Evolutionary conservation across 768 basidiomycete species (phyloP), one percentile per base, ranked within the genome.

Genomic region (Serendipita sp.): DNA sequence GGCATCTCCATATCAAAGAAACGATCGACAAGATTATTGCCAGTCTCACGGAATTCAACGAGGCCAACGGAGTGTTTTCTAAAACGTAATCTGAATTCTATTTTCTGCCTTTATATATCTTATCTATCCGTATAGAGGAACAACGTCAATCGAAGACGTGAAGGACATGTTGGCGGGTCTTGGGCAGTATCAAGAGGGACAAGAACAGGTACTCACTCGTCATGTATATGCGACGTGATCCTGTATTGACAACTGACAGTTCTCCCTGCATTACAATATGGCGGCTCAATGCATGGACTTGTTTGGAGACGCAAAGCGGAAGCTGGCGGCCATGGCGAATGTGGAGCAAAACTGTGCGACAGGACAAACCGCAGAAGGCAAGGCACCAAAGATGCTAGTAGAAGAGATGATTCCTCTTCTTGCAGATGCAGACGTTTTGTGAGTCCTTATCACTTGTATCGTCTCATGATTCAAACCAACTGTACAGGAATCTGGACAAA

Each of bases 1-100:
- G 95, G 66, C 96, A 98, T 73, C 85, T 96, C 84, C 96, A 99
- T 74, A 99, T 99, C 93, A 85, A 90, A 58, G 96, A 99, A 75
- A 90, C 94, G 1, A 94, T 98, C 70, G 92, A 97, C 77, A 96
- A 91, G 74, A 80, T 99, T 56, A 95, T 96, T 88, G 82, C 81
- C 13, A 92, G 97, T 75, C 98, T 99, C 75, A 93, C 92, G 72
- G 85, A 87, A 71, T 98, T 98, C 73, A 78, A 94, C 73, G 82
- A 86, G 70, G 96, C 98, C 69, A 89, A 98, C 72, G 92, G 92
- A 0, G 94, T 92, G 0, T 96, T 96, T 75, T 32, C 35, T 16
- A 87, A 89, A 70, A 90, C 92, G 88, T 92, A 70, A 64, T 82
- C 72, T 18, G 38, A 18, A 46, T 16, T 56, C n/a, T 64, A 53